Base-by-base conservation (phyloP, 2,329 filamentous ascomycete genomes). In the Leptographium flavum region DNA sequence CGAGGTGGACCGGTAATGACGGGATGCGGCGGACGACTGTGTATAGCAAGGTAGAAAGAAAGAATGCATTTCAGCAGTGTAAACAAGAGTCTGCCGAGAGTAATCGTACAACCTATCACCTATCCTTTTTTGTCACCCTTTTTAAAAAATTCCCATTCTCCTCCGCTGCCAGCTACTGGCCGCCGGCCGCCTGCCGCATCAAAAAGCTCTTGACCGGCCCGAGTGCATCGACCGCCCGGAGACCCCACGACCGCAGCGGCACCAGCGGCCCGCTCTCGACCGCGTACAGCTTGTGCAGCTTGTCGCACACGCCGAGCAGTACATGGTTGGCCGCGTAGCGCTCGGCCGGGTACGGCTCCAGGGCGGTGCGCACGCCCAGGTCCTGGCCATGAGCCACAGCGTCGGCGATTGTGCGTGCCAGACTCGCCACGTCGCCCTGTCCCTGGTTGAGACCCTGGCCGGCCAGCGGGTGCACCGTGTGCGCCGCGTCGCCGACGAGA, bases 391-490 rank as follows among this genome's bases (percentile, higher is more conserved):
- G 84, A 37, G 71, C 66, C 17, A 93, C 80, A 4, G 87, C 83
- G 53, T 81, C 81, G 49, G 79, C 77, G 42, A 98, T 83, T 1
- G 79, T 79, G 50, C 71, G 73, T 7, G 80, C 78, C 0, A 98
- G 74, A 44, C 83, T 82, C 55, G 86, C 80, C 1, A 92, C 83
- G 58, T 98, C 92, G 17, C 79, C 87, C 51, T 96, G 81, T 2
- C 92, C 92, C 55, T 93, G 83, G 58, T 98, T 98, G 14, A 98
- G 70, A 1, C 92, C 92, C 62, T 96, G 92, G 1, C 92, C 92
- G 1, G 87, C 92, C 4, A 98, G 79, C 0, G 92, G 92, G 60
- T 98, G 92, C 52, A 94, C 80, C 1, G 88, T 94, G 60, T 98
- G 92, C 8, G 92, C 92, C 1, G 92, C 92, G 53, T 98, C 92